Conservation (phyloP, 371 early-diverging fungal species). For the Blakeslea trispora region DNA sequence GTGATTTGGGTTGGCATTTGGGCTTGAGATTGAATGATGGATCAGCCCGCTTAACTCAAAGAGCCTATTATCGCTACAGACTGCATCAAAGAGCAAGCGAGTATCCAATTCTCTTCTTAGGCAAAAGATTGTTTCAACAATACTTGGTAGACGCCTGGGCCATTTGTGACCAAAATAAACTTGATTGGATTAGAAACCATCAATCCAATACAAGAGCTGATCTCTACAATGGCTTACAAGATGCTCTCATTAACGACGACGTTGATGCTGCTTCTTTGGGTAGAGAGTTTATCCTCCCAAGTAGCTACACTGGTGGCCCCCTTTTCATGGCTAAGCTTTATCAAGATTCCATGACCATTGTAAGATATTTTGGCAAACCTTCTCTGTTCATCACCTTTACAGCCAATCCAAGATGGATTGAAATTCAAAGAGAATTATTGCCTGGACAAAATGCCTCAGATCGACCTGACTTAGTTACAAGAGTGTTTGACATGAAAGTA, state of each 20-base stretch:
- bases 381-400: slow-evolving; percentile 28
- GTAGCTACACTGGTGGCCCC: slow-evolving; percentile 2
- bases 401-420: slow-evolving; percentile 6
- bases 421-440: slow-evolving; percentile 4
- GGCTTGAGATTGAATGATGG: background rate
- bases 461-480: slow-evolving; percentile 20
- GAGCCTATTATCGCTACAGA: slow-evolving; percentile 7
- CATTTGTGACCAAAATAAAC: slow-evolving; percentile 8
- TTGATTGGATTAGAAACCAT: background rate
- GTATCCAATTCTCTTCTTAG: background rate
- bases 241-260: slow-evolving; percentile 1
- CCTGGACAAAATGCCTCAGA: slow-evolving; percentile 12
- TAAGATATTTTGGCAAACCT: slow-evolving; percentile 21
- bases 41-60: background rate
- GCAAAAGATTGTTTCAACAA: slow-evolving; percentile 7
- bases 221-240: slow-evolving; percentile 5
- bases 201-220: slow-evolving; percentile 1
- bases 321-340: slow-evolving; percentile 2
- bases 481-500: slow-evolving; percentile 29
- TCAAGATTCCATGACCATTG: slow-evolving; percentile 3
- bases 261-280: slow-evolving; percentile 1
- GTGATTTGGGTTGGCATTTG: background rate
- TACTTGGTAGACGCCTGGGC: slow-evolving; percentile 13
- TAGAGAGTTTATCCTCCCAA: slow-evolving; percentile 1
- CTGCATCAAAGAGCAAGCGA: background rate